Base-by-base conservation (phyloP, 768 basidiomycete genomes). In the Serpula lacrymans region DNA sequence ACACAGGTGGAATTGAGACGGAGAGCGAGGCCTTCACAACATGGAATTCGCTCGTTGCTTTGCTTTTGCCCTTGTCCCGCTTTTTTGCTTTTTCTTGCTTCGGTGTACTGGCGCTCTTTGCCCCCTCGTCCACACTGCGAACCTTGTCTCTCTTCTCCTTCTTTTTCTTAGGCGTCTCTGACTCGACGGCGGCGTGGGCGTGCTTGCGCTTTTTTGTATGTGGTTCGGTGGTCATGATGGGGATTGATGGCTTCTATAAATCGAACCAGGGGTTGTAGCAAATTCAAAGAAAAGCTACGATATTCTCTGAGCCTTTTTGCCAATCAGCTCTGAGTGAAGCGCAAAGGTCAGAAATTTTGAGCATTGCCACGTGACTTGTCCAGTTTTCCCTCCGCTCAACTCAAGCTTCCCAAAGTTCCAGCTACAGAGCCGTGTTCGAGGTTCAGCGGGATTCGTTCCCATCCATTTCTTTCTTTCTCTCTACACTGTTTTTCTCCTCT, bases 1-100 rank as follows among this genome's bases (percentile, higher is more conserved):
- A 95, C 30, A 85, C 72, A 1, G 93, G 93, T 21, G 93, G 78
- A 12, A 96, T 73, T 8, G 88, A 82, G 29, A 95, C 67, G 18
- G 74, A 66, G 40, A 93, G 68, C 22, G 77, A 74, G n/a, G 88
- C 74, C 36, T 69, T 70, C 55, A 89, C 63, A 38, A 79, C 56
- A 43, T 70, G 67, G 55, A 89, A 89, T 55, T 87, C 78, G 20
- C 64, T 63, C 43, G 42, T 53, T 16, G 42, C 45, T 40, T 58
- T 59, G 16, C 55, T 59, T 51, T 72, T 72, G 12, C 60, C 62
- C 52, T 72, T 74, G 45, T 59, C 60, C 28, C 64, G 58, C 45
- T 28, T 50, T 41, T 53, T 46, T 21, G 28, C 17, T 54, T 60
- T 51, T 63, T 60, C 58, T 59, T 48, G 48, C 52, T 53, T 47